Evolutionary conservation across 1,139 yeast genomes (phyloP).

Genomic region (Diutina rugosa): DNA sequence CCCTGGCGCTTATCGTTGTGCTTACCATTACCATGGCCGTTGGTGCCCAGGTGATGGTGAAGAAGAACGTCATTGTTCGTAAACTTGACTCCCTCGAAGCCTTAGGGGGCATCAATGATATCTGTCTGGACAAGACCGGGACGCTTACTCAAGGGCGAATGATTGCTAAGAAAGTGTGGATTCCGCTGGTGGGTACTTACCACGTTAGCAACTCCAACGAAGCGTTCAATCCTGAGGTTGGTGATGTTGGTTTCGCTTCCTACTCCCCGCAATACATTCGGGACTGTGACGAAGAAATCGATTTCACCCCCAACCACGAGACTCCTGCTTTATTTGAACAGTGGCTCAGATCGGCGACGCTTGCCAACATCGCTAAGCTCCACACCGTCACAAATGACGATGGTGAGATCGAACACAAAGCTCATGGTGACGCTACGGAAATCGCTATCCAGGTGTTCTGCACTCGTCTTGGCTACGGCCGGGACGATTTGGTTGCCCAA

Average conservation of each 20-base stretch:
- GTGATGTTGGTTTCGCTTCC: conserved; percentile 32
- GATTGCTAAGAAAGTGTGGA: conserved; percentile 63
- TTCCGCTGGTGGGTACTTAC: conserved; percentile 64
- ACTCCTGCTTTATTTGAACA: conserved; percentile 5
- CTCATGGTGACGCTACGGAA: conserved; percentile 80
- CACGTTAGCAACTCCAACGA: conserved; percentile 47
- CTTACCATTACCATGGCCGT: conserved; percentile 80
- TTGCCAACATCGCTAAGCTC: conserved; percentile 64
- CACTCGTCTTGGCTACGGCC: conserved; percentile 36
- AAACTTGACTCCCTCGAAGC: conserved; percentile 72
- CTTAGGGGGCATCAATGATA: conserved; percentile 67
- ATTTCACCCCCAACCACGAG: conserved; percentile 11
- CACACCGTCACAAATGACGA: conserved; percentile 25
- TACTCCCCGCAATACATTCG: conserved; percentile 30
- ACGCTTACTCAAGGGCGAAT: conserved; percentile 72
- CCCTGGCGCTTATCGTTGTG: conserved; percentile 70
- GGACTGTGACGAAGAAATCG: conserved; percentile 25
- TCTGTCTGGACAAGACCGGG: conserved; percentile 78
- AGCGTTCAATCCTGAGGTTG: conserved; percentile 64
- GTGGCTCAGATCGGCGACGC: conserved; percentile 50
- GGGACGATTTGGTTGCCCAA: conserved; percentile 24
- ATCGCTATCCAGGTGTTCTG: conserved; percentile 70
- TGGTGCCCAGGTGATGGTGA: conserved; percentile 71
- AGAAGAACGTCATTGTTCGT: conserved; percentile 60
- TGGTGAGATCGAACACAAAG: conserved; percentile 45